Base-by-base conservation (phyloP, 2,329 filamentous ascomycete species). In the Albophoma yamanashiensis region DNA sequence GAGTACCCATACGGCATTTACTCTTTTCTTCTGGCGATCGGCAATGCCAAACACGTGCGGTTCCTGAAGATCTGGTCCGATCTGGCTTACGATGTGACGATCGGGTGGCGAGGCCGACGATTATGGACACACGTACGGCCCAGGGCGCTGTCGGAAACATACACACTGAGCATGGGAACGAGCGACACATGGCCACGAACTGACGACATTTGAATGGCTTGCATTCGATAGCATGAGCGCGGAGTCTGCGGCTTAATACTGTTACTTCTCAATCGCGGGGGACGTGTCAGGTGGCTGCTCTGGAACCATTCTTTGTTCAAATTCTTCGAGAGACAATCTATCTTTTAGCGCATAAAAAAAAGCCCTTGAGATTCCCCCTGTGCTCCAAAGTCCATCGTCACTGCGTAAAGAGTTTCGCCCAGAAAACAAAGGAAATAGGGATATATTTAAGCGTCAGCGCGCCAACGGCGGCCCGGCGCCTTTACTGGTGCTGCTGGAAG, bases 401-500 rank as follows among this genome's bases (percentile, higher is more conserved):
- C 55, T 62, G 62, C 67, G 64, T 69, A 62, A 67, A 64, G 57
- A 4, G 64, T 66, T 60, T 63, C 64, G 55, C 59, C 40, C 20
- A 31, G 12, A 59, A 58, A 52, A 34, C 58, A 58, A 60, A 55
- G 40, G 22, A 59, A 58, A 60, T 42, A 55, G 31, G 31, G 50
- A 58, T 27, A 61, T 59, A 52, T 53, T 8, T 15, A 53, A 55
- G 50, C 27, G n/a, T n/a, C n/a, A n/a, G n/a, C n/a, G n/a, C n/a
- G n/a, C n/a, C n/a, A n/a, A n/a, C n/a, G n/a, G n/a, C n/a, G n/a
- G n/a, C n/a, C n/a, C n/a, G n/a, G n/a, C n/a, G n/a, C n/a, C n/a
- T n/a, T n/a, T n/a, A n/a, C 78, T 96, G 90, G 70, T 97, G 83
- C 82, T 99, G 92, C 82, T 94, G 85, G 86, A 99, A 99, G 71